A percentile compares a stretch with the other conserved stretches of the same genome.
phyloP scores from a whole-genome alignment of 768 basidiomycete genomes.

The Lentinus brumalis region DNA sequence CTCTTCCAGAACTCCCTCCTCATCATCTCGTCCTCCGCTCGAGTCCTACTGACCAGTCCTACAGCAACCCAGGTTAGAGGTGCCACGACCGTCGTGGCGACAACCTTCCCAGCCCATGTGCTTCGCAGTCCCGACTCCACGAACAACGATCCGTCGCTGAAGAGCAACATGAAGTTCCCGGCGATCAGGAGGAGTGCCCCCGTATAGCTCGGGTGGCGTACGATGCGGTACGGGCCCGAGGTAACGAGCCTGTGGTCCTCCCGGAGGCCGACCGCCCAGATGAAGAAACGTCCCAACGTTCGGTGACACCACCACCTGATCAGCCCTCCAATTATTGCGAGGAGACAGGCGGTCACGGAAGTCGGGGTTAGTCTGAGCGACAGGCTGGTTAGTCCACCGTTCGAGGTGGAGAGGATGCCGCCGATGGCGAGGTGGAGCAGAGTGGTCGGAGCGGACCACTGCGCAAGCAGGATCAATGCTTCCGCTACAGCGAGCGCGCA shows the following conservation, averaged over 20 bases:
- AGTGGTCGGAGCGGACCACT: background rate
- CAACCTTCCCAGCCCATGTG: background rate
- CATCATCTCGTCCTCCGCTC: conserved; percentile 11
- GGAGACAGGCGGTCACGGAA: background rate
- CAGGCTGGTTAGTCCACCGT: background rate
- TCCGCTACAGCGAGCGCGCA: background rate
- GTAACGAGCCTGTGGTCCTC: conserved; percentile 22
- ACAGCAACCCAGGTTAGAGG: background rate
- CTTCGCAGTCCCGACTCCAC: background rate
- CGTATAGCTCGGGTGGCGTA: conserved; percentile 26
- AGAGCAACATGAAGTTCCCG: background rate
- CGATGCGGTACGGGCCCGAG: conserved; percentile 22
- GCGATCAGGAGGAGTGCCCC: background rate
- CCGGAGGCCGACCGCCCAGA: conserved; percentile 12
- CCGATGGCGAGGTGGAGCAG: background rate
- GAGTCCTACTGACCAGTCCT: background rate
- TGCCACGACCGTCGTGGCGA: background rate
- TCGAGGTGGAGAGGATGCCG: background rate
- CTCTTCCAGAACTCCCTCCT: conserved; percentile 9
- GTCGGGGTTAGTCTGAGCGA: background rate
- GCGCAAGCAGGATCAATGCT: background rate
- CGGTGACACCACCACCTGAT: conserved; percentile 16
- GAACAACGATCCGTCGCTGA: conserved; percentile 3
- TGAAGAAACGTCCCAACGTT: conserved; percentile 22
- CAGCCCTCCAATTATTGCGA: background rate